Conservation (phyloP, 805 yeast species). For the Metschnikowia kunwiensis region DNA sequence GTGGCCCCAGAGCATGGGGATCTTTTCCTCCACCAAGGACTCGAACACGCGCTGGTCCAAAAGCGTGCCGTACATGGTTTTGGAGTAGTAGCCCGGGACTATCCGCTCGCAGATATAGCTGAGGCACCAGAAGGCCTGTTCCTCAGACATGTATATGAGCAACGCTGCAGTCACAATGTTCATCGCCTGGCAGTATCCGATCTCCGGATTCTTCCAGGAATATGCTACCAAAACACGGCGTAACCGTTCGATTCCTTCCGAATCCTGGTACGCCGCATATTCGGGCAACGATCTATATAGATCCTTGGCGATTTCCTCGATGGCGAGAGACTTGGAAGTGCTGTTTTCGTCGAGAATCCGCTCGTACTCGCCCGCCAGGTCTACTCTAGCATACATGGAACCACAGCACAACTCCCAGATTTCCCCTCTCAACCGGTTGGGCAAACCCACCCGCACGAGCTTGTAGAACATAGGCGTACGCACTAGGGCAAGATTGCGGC, state of each 20-base stretch:
- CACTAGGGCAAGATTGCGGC: conserved; percentile 75
- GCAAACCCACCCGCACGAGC: conserved; percentile 84
- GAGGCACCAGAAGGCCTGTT: conserved; percentile 94
- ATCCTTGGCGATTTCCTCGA: conserved; percentile 96
- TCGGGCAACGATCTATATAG: conserved; percentile 93
- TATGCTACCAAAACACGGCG: conserved; percentile 90
- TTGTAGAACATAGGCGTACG: conserved; percentile 76
- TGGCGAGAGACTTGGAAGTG: conserved; percentile 71
- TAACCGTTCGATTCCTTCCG: conserved; percentile 80
- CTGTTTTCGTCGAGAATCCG: conserved; percentile 56
- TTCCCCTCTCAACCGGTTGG: conserved; percentile 93
- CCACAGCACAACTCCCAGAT: conserved; percentile 94
- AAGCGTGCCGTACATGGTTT: conserved; percentile 95
- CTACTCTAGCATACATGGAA: conserved; percentile 69
- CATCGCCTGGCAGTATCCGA: conserved; percentile 99
- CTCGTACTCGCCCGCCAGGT: conserved; percentile 57
- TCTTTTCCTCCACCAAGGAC: conserved; percentile 78
- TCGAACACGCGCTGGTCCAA: conserved; percentile 94
- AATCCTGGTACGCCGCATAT: conserved; percentile 86
- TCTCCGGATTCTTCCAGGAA: conserved; percentile 95
- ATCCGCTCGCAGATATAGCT: conserved; percentile 75
- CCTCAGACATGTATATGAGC: conserved; percentile 85
- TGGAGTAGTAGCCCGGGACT: conserved; percentile 94
- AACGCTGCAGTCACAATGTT: conserved; percentile 84
- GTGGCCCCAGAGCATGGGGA: conserved; percentile 88